phyloP scores from a whole-genome alignment of 2,329 filamentous ascomycete genomes.

The Apiospora pterosperma region DNA sequence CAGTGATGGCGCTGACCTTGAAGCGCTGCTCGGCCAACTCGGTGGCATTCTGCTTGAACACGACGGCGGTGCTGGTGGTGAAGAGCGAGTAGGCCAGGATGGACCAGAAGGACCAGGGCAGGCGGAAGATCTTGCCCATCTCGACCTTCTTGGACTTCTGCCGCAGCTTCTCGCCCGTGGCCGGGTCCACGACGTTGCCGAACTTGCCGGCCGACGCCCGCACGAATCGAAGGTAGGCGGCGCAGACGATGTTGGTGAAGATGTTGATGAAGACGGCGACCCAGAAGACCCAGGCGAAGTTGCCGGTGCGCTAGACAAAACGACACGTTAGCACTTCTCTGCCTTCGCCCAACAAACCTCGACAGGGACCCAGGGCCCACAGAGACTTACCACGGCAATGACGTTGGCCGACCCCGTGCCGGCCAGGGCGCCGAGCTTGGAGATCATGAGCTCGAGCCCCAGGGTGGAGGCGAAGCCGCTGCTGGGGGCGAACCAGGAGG shows the following conservation, averaged over 20 bases:
- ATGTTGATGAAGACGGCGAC: slow-evolving; percentile 60
- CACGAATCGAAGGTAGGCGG: slow-evolving; percentile 54
- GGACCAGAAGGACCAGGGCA: slow-evolving; percentile 60
- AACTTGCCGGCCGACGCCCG: slow-evolving; percentile 46
- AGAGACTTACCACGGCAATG: slow-evolving; percentile 44
- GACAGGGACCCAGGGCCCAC: no score
- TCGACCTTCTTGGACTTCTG: slow-evolving; percentile 59
- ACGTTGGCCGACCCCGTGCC: slow-evolving; percentile 59
- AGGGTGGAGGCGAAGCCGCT: slow-evolving; percentile 61
- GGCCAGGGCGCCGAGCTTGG: slow-evolving; percentile 59
- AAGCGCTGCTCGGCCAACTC: slow-evolving; percentile 60
- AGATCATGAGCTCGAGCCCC: slow-evolving; percentile 57
- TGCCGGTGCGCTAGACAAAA: slow-evolving; percentile 42
- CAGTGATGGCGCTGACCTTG: slow-evolving; percentile 48
- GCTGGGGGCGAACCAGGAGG: slow-evolving; percentile 60
- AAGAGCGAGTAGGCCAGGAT: slow-evolving; percentile 54
- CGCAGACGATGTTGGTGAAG: slow-evolving; percentile 55
- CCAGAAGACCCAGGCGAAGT: slow-evolving; percentile 63
- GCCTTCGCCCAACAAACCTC: background rate
- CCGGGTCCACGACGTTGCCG: slow-evolving; percentile 44
- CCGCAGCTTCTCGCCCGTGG: slow-evolving; percentile 54
- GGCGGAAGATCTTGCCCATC: slow-evolving; percentile 47
- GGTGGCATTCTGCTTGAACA: slow-evolving; percentile 57
- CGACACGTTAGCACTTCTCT: slow-evolving; percentile 11
- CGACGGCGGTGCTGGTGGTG: slow-evolving; percentile 51